Evolutionary conservation across 352 stramenopile species (phyloP).

Genomic region (Phytophthora tubulina): DNA sequence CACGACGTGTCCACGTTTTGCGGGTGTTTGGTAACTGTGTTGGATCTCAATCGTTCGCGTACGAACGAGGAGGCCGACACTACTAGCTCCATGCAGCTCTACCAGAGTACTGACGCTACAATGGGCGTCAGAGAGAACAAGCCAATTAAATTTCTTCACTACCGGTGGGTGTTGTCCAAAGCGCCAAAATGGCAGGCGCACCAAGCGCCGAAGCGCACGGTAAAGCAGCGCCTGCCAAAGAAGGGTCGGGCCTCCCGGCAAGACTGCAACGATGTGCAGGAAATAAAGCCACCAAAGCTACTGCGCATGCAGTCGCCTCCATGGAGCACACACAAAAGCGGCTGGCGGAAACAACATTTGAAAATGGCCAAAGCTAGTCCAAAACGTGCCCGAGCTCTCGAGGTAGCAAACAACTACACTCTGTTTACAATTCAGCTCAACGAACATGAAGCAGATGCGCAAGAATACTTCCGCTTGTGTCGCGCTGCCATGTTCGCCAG

Average conservation of each 20-base stretch:
- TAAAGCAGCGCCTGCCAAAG: background rate
- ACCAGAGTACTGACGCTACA: conserved; percentile 1
- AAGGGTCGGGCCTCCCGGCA: background rate
- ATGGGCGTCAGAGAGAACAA: background rate
- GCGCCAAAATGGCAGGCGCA: background rate
- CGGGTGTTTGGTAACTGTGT: background rate
- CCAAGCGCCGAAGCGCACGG: background rate
- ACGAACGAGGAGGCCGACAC: conserved; percentile 4
- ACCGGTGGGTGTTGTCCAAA: conserved; percentile 9
- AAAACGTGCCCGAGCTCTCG: background rate
- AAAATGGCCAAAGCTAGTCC: background rate
- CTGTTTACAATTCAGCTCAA: background rate
- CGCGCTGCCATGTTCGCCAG: too few relatives aligned
- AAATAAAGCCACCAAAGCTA: background rate
- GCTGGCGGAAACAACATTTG: background rate
- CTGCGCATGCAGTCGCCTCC: background rate
- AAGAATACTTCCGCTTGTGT: too few relatives aligned
- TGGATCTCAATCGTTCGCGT: conserved; percentile 5
- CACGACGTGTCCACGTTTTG: conserved; percentile 10
- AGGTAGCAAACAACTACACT: background rate
- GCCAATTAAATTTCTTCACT: conserved; percentile 6
- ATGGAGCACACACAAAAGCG: background rate
- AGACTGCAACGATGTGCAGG: background rate
- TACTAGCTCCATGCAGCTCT: background rate
- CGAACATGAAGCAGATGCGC: too few relatives aligned